A percentile compares a stretch with the other conserved stretches of the same genome.
Conservation (phyloP, 306 rosid species). For the Cucurbita maxima region DNA sequence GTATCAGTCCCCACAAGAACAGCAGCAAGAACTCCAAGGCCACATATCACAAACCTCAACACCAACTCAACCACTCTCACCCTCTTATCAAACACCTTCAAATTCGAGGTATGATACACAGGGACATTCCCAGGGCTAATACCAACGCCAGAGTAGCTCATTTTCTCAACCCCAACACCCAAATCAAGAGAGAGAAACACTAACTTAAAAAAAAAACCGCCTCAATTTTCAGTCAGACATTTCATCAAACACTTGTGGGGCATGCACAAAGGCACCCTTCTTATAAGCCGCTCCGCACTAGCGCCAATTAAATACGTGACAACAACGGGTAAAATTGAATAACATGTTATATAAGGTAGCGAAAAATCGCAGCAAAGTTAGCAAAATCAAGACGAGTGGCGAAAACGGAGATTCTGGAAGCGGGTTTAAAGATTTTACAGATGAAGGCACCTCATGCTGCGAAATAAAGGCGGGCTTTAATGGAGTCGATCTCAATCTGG, state of each 20-base stretch:
- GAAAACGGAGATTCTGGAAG: not conserved
- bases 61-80: constrained; percentile 57
- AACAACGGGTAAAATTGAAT: not conserved
- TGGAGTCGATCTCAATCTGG: not conserved
- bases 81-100: constrained; percentile 37
- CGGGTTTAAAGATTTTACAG: not conserved
- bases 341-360: not conserved
- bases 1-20: constrained; percentile 79
- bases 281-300: not conserved
- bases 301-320: not conserved
- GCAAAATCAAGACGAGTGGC: not conserved
- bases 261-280: not conserved
- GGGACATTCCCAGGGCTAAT: constrained; percentile 75
- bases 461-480: not conserved
- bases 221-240: not conserved
- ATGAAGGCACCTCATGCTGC: not conserved
- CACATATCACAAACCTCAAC: constrained; percentile 47
- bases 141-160: constrained; percentile 69
- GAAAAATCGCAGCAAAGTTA: not conserved
- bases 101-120: constrained; percentile 33
- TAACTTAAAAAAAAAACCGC: not conserved
- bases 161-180: constrained; percentile 16
- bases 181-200: not conserved
- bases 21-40: constrained; percentile 46
- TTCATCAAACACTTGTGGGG: not conserved